Evolutionary conservation across 2,329 filamentous ascomycete species (phyloP).

Genomic region (Sclerotinia minor): DNA sequence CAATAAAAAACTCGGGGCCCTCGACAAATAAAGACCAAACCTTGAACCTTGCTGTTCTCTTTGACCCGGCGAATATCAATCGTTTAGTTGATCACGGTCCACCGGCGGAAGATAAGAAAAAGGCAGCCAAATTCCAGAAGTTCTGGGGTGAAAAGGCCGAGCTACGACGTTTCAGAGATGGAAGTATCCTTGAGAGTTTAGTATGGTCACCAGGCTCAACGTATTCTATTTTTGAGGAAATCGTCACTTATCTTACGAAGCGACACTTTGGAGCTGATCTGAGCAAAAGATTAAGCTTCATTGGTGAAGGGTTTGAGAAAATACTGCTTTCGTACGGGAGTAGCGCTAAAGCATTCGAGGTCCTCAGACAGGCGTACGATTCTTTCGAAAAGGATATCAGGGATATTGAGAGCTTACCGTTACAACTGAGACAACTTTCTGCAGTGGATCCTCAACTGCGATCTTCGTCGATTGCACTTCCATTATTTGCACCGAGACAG

Average conservation of each 20-base stretch:
- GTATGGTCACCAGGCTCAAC: conserved; percentile 72
- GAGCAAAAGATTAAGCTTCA: conserved; percentile 44
- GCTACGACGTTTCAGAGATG: conserved; percentile 90
- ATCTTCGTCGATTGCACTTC: conserved; percentile 64
- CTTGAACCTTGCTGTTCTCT: conserved; percentile 66
- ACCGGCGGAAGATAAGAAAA: conserved; percentile 78
- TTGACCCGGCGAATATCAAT: conserved; percentile 70
- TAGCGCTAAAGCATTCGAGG: conserved; percentile 60
- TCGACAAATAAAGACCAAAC: conserved; percentile 41
- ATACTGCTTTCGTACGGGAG: conserved; percentile 44
- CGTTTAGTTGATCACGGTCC: conserved; percentile 87
- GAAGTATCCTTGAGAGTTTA: conserved; percentile 87
- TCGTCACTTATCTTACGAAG: conserved; percentile 68
- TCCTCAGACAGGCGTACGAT: conserved; percentile 68
- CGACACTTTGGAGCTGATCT: conserved; percentile 65
- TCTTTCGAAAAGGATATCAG: conserved; percentile 76
- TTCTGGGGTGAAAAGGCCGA: conserved; percentile 97
- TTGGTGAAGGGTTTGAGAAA: conserved; percentile 49
- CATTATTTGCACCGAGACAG: conserved; percentile 46
- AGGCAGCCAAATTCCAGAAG: conserved; percentile 75
- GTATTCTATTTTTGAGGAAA: conserved; percentile 72
- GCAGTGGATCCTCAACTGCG: conserved; percentile 72
- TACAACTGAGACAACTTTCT: conserved; percentile 80
- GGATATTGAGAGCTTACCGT: conserved; percentile 75
- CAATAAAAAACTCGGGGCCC: conserved; percentile 46